A percentile compares a stretch with the other conserved stretches of the same genome.
Evolutionary conservation across 768 basidiomycete species (phyloP).

Genomic region (Mycena polygramma): DNA sequence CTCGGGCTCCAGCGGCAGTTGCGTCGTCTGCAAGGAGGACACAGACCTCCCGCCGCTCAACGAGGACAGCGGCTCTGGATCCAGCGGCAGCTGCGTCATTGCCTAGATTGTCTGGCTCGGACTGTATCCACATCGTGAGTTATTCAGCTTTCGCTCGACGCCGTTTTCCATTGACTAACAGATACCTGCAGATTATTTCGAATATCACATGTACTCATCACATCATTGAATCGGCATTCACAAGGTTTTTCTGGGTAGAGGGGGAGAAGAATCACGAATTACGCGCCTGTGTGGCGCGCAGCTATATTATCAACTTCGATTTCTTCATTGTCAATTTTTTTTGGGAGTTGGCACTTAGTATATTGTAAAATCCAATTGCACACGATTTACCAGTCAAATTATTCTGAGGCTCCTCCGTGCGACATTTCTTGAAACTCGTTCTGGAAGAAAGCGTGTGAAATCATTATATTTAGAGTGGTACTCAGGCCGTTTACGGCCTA

Average conservation of each 20-base stretch:
- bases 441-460: too few species aligned
- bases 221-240: slow-evolving; percentile 6
- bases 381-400: too few species aligned
- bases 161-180: not conserved
- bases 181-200: slow-evolving; percentile 3
- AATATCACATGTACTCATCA: slow-evolving; percentile 1
- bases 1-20: slow-evolving; percentile 30
- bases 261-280: slow-evolving; percentile 3
- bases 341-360: not conserved
- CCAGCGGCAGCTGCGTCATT: slow-evolving; percentile 34
- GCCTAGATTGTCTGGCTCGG: not conserved
- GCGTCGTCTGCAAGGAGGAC: slow-evolving; percentile 35
- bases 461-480: too few species aligned
- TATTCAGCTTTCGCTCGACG: not conserved
- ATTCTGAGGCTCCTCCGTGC: too few species aligned
- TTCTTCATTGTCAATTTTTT: slow-evolving; percentile 12
- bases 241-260: not conserved
- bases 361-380: not conserved
- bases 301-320: slow-evolving; percentile 23
- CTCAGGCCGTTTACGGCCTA: too few species aligned
- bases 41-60: slow-evolving; percentile 31
- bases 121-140: slow-evolving; percentile 13
- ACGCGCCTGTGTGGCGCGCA: slow-evolving; percentile 2
- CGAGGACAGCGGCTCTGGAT: slow-evolving; percentile 28
- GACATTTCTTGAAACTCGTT: too few species aligned